Evolutionary conservation across 78 protist species (phyloP).

Genomic region (Isochrysis galbana): DNA sequence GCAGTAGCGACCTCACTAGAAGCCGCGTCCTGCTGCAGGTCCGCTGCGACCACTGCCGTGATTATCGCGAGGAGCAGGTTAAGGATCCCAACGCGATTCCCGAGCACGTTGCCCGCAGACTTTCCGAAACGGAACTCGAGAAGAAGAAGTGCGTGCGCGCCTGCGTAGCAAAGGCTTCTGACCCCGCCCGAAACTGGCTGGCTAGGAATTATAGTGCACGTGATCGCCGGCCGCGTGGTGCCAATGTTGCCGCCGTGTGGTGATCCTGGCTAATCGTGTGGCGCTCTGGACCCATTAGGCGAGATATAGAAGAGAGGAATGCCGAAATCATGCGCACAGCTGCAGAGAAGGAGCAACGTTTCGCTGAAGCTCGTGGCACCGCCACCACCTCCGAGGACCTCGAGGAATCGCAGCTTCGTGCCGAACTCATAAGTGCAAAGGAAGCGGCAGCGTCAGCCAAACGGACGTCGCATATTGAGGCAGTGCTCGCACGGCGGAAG

Average conservation of each 20-base stretch:
- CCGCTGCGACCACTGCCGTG: neutral
- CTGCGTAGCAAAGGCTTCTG: too few relatives aligned
- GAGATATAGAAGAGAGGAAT: neutral
- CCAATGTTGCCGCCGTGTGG: too few relatives aligned
- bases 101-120: slow-evolving; percentile 2
- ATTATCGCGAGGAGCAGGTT: neutral
- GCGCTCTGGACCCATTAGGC: too few relatives aligned
- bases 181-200: too few relatives aligned
- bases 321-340: neutral
- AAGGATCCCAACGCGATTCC: neutral
- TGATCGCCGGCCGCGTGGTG: too few relatives aligned
- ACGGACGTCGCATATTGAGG: neutral
- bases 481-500: neutral
- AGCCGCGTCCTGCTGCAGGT: too few relatives aligned
- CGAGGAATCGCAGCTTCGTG: neutral
- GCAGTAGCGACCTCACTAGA: too few relatives aligned
- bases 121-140: neutral
- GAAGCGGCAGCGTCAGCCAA: neutral
- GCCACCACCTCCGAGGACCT: neutral
- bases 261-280: too few relatives aligned
- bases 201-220: neutral
- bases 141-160: neutral
- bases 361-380: neutral
- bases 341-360: neutral
- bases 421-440: neutral